phyloP scores from a whole-genome alignment of 2,329 filamentous ascomycete genomes.

The Tolypocladium endophyticum region DNA sequence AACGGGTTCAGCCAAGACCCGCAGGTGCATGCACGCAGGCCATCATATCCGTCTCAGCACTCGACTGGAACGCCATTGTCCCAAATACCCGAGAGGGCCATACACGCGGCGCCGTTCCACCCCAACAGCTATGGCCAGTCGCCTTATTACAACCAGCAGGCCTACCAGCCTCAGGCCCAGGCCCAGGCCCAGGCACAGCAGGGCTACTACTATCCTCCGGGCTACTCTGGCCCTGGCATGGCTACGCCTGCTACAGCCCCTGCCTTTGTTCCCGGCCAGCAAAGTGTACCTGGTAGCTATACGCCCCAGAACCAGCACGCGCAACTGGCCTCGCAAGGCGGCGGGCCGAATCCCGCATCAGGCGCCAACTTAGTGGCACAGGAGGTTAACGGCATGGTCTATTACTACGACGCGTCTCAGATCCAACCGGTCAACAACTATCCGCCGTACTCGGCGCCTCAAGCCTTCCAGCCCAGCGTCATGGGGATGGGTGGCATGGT shows the following conservation, averaged over 20 bases:
- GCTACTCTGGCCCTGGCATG: constrained; percentile 36
- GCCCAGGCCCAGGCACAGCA: constrained; percentile 30
- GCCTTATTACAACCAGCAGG: constrained; percentile 45
- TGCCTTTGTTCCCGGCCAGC: constrained; percentile 47
- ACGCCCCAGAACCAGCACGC: constrained; percentile 29
- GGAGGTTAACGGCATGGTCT: constrained; percentile 92
- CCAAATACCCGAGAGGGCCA: constrained; percentile 85
- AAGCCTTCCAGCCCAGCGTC: constrained; percentile 44
- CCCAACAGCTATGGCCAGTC: constrained; percentile 55
- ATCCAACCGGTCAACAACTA: constrained; percentile 44
- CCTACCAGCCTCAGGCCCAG: constrained; percentile 11
- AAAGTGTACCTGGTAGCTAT: constrained; percentile 28
- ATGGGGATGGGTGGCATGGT: constrained; percentile 74
- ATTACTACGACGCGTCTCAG: constrained; percentile 80
- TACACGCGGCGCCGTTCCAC: constrained; percentile 85
- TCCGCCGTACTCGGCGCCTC: constrained; percentile 35
- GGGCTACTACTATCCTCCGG: constrained; percentile 59
- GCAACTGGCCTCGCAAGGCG: constrained; percentile 22
- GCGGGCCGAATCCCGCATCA: constrained; percentile 12
- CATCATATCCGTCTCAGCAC: constrained; percentile 59
- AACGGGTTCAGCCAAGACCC: constrained; percentile 46
- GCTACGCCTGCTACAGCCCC: constrained; percentile 41
- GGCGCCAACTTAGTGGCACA: constrained; percentile 55
- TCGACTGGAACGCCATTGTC: constrained; percentile 73
- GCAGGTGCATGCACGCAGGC: constrained; percentile 56